Base-by-base conservation (phyloP, 1,139 yeast species). In the Suhomyces maxii region DNA sequence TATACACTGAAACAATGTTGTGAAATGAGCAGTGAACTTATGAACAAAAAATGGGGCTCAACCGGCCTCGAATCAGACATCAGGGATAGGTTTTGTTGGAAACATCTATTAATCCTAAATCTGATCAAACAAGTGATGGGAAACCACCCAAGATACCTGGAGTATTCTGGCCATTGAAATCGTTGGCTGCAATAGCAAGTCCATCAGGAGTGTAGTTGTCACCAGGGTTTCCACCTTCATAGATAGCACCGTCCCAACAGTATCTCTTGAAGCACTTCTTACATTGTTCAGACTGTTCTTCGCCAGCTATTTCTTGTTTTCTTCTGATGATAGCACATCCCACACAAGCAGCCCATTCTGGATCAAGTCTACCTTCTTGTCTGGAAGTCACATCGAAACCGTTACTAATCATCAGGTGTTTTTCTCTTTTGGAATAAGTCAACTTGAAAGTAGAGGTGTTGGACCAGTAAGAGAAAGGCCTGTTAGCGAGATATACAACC, bases 271-370 rank as follows among this genome's bases (percentile, higher is more conserved):
- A 86, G 66, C 97, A 90, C 42, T 68, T 51, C 51, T 79, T 65
- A 73, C 97, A 90, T 60, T 86, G 90, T 2, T 78, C 83, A 7
- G 90, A 77, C 51, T 83, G 84, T 12, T 77, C 73, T 31, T 75
- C 63, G 28, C 86, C 84, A 43, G 76, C 68, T 57, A 95, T 78
- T 69, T 89, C 95, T 61, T 85, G 85, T 46, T 85, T 82, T 64
- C 97, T 82, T 66, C 89, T 86, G 48, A 90, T 75, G 45, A 90
- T 80, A 7, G 97, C 97, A 73, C 97, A 90, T 2, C 90, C 89
- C 43, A 89, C 79, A 73, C 97, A 90, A 8, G 85, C 79, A 40
- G 79, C 74, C 84, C 90, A 90, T 44, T 86, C 85, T 5, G 71
- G 64, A 58, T 87, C 95, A 35, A 84, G 68, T 3, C 96, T 86